Evolutionary conservation across 225 moss, liverwort and hornwort genomes (phyloP).

Genomic region (Polytrichum commune): DNA sequence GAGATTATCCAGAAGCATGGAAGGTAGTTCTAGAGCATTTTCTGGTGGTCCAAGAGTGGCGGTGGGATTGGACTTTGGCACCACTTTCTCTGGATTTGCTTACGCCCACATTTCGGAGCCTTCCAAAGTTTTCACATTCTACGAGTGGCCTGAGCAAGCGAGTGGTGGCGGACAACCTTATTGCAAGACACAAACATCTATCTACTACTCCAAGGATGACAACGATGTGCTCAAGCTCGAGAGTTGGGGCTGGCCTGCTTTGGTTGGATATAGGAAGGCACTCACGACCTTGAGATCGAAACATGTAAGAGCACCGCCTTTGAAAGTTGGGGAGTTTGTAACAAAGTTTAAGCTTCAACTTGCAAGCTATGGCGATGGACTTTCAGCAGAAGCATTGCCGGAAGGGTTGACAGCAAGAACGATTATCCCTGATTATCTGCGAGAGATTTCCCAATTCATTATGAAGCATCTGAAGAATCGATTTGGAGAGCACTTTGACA

Average conservation of each 20-base stretch:
- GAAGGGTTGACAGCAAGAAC: neutral
- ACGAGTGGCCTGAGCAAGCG: slow-evolving; percentile 5
- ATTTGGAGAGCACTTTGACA: slow-evolving; percentile 15
- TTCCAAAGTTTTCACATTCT: neutral
- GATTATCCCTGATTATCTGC: slow-evolving; percentile 17
- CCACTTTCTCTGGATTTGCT: slow-evolving; percentile 20
- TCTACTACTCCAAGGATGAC: slow-evolving; percentile 1
- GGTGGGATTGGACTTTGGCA: slow-evolving; percentile 26
- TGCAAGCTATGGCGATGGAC: neutral
- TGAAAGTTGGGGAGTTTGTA: neutral
- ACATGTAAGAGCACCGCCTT: neutral
- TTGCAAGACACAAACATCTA: neutral
- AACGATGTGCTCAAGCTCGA: neutral
- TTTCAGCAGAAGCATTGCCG: neutral
- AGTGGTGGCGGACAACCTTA: slow-evolving; percentile 4
- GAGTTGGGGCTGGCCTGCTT: slow-evolving; percentile 7
- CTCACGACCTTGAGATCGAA: neutral
- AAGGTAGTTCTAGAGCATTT: too few relatives aligned
- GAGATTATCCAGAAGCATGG: too few relatives aligned
- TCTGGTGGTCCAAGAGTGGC: slow-evolving; percentile 1
- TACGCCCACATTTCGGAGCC: slow-evolving; percentile 4
- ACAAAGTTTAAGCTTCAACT: slow-evolving; percentile 33
- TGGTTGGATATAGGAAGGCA: neutral
- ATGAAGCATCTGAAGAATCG: slow-evolving; percentile 2
- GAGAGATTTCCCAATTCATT: slow-evolving; percentile 1